Percentiles rank a stretch among this genome's conserved stretches.
phyloP scores from a whole-genome alignment of 805 yeast genomes.

The Wickerhamomyces rabaulensis region DNA sequence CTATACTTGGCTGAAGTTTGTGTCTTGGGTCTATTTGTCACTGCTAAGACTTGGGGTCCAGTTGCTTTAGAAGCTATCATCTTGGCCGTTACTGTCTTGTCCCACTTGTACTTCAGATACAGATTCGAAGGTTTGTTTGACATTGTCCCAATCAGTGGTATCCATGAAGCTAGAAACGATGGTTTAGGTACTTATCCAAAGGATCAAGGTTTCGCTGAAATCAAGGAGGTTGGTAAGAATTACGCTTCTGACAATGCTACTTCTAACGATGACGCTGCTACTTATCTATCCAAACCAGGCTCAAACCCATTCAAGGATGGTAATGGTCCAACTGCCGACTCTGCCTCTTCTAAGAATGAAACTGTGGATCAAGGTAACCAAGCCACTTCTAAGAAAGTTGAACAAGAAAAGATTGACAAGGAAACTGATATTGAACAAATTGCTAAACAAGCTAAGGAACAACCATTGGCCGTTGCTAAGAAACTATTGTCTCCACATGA shows the following conservation, averaged over 20 bases:
- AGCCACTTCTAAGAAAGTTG: slow-evolving; percentile 4
- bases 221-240: slow-evolving; percentile 43
- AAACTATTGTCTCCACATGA: slow-evolving; percentile 37
- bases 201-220: slow-evolving; percentile 63
- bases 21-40: slow-evolving; percentile 64
- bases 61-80: slow-evolving; percentile 64
- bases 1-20: slow-evolving; percentile 68
- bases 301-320: slow-evolving; percentile 12
- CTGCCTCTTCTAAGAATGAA: slow-evolving; percentile 24
- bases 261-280: slow-evolving; percentile 25
- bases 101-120: slow-evolving; percentile 55
- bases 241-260: slow-evolving; percentile 21
- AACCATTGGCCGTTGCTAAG: slow-evolving; percentile 13
- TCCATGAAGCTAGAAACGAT: slow-evolving; percentile 33
- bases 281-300: slow-evolving; percentile 16
- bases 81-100: slow-evolving; percentile 49
- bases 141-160: slow-evolving; percentile 61
- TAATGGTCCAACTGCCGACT: slow-evolving; percentile 16
- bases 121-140: slow-evolving; percentile 61
- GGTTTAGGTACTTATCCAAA: slow-evolving; percentile 46
- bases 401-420: slow-evolving; percentile 23
- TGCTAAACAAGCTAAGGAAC: slow-evolving; percentile 13
- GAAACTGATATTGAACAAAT: slow-evolving; percentile 13
- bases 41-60: slow-evolving; percentile 76
- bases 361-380: slow-evolving; percentile 26